Conservation (phyloP, 108 stramenopile genomes). For the Conticribra guillardii region DNA sequence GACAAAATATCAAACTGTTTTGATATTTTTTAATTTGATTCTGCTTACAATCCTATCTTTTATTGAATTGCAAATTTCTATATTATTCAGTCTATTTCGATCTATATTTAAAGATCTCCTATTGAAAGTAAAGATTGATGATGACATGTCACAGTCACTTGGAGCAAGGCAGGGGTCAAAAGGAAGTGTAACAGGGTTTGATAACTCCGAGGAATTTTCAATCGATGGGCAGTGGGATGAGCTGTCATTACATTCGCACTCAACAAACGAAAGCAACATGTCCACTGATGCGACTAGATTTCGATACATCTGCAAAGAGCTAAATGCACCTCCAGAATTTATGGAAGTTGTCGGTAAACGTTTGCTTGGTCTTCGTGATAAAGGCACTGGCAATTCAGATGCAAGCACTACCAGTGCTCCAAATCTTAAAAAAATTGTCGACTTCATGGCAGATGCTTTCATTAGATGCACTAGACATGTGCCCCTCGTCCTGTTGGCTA, state of each 20-base stretch:
- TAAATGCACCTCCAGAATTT: slow-evolving; percentile 63
- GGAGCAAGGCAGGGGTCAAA: neutral
- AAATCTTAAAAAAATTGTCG: slow-evolving; percentile 53
- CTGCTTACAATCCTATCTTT: neutral
- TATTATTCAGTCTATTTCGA: slow-evolving; percentile 52
- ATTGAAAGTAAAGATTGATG: slow-evolving; percentile 26
- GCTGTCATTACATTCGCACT: slow-evolving; percentile 44
- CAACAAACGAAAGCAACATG: slow-evolving; percentile 38
- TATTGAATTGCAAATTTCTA: neutral
- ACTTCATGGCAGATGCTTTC: slow-evolving; percentile 67
- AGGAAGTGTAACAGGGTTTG: neutral
- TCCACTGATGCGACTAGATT: slow-evolving; percentile 42
- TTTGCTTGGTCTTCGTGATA: slow-evolving; percentile 38
- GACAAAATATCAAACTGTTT: neutral
- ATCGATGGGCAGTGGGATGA: slow-evolving; percentile 43
- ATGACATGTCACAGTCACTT: slow-evolving; percentile 24
- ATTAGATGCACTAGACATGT: slow-evolving; percentile 54
- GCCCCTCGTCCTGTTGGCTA: slow-evolving; percentile 59
- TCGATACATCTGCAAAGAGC: slow-evolving; percentile 56
- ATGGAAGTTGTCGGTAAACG: slow-evolving; percentile 57
- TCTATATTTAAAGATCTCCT: slow-evolving; percentile 59
- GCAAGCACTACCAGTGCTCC: slow-evolving; percentile 20
- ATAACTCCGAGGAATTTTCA: slow-evolving; percentile 22
- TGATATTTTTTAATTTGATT: neutral
- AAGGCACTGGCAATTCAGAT: neutral